These are phyloP conservation scores for Rhodomyrtus psidioides DNA, from an alignment of 441 rosid genomes.

Conservation along the genomic window DNA sequence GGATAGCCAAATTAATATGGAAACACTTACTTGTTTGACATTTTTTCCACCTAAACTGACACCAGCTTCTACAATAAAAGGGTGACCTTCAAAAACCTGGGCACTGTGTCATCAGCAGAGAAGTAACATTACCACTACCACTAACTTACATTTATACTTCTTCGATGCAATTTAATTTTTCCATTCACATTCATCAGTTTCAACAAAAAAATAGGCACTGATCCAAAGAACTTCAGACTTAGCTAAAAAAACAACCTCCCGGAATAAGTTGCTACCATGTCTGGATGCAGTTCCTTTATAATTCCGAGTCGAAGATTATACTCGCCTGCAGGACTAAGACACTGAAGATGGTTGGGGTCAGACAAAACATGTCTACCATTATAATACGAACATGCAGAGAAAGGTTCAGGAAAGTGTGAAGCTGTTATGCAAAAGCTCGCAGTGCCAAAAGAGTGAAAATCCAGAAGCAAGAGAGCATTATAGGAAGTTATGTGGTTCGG, in stretches of 20 bases:
- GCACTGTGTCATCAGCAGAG: slow-evolving; percentile 51
- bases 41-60: slow-evolving; percentile 95
- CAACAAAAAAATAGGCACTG: not conserved
- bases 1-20: not conserved
- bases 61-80: slow-evolving; percentile 98
- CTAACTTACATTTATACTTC: not conserved
- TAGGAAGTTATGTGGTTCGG: not conserved
- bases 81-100: slow-evolving; percentile 99
- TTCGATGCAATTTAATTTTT: not conserved
- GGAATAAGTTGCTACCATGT: slow-evolving; percentile 94
- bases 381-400: not conserved
- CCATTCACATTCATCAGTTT: not conserved
- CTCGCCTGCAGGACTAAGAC: slow-evolving; percentile 99
- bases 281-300: slow-evolving; percentile 97
- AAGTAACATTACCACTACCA: not conserved
- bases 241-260: slow-evolving; percentile 63
- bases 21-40: slow-evolving; percentile 69
- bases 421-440: not conserved
- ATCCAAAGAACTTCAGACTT: slow-evolving; percentile 6
- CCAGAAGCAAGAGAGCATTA: not conserved
- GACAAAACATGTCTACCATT: not conserved
- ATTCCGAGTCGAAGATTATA: slow-evolving; percentile 99
- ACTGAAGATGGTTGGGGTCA: slow-evolving; percentile 29
- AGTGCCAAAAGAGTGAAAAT: not conserved
- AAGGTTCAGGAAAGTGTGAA: not conserved